Conservation (phyloP, 352 stramenopile genomes). For the Globisporangium solare region DNA sequence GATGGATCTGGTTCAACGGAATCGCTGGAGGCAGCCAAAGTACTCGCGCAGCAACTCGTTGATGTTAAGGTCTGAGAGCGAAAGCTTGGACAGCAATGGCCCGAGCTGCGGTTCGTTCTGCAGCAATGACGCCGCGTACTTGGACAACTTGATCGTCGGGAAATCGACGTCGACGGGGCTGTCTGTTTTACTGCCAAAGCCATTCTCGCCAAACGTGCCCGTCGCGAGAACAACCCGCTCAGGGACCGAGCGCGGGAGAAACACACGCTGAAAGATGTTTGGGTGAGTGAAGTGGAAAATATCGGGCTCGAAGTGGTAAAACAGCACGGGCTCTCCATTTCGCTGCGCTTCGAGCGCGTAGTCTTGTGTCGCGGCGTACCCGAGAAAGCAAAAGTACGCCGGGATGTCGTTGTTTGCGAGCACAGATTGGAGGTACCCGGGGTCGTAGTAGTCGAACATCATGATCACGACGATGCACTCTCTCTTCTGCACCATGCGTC, state of each 20-base stretch:
- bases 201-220: slow-evolving; percentile 38
- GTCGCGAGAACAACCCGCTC: slow-evolving; percentile 27
- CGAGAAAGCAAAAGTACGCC: slow-evolving; percentile 64
- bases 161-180: slow-evolving; percentile 49
- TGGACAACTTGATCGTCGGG: slow-evolving; percentile 25
- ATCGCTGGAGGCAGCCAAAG: slow-evolving; percentile 4
- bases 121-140: slow-evolving; percentile 22
- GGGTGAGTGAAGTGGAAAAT: slow-evolving; percentile 35
- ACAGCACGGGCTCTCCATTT: slow-evolving; percentile 25
- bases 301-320: slow-evolving; percentile 56
- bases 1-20: slow-evolving; percentile 17
- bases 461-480: slow-evolving; percentile 44
- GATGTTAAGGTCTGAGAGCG: slow-evolving; percentile 32
- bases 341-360: slow-evolving; percentile 29
- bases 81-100: slow-evolving; percentile 7
- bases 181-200: slow-evolving; percentile 32
- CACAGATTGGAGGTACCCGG: slow-evolving; percentile 38
- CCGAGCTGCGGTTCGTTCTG: neutral
- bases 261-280: slow-evolving; percentile 35
- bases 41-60: slow-evolving; percentile 25
- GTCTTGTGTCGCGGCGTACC: slow-evolving; percentile 27
- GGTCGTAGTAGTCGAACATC: slow-evolving; percentile 40
- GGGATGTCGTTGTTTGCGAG: slow-evolving; percentile 44
- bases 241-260: slow-evolving; percentile 27
- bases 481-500: slow-evolving; percentile 20